These are phyloP conservation scores for Diphasiastrum complanatum DNA, from an alignment of 83 land plant genomes.

Conservation along the genomic window DNA sequence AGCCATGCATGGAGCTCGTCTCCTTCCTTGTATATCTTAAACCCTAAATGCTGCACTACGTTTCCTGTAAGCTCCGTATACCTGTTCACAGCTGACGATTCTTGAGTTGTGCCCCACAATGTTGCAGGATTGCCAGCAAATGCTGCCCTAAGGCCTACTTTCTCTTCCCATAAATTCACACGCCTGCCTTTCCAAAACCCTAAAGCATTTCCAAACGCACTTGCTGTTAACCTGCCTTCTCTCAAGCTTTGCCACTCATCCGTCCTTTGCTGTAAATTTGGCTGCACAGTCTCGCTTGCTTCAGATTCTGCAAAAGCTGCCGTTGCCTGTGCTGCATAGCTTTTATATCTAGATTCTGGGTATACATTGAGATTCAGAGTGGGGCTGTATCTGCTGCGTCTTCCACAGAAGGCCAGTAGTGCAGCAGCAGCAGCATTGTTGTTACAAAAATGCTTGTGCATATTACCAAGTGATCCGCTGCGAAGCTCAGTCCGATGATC, in stretches of 20 bases:
- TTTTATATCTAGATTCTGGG: no score
- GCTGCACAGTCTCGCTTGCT: no score
- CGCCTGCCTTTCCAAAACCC: constrained; percentile 71
- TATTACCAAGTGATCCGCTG: no score
- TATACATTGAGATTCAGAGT: no score
- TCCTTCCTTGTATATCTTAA: constrained; percentile 42
- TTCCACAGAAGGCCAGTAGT: no score
- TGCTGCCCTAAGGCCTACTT: constrained; percentile 37
- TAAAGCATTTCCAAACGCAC: constrained; percentile 66
- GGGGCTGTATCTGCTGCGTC: no score
- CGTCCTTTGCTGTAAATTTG: constrained; percentile 51
- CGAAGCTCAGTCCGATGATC: no score
- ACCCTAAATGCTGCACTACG: constrained; percentile 52
- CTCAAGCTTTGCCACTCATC: constrained; percentile 76
- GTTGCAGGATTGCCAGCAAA: constrained; percentile 42
- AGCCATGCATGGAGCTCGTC: constrained; percentile 49
- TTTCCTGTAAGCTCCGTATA: constrained; percentile 65
- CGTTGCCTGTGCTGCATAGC: no score
- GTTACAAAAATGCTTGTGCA: no score
- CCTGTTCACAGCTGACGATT: constrained; percentile 56
- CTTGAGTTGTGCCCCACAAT: constrained; percentile 59
- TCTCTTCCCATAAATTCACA: constrained; percentile 61
- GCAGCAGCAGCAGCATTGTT: no score
- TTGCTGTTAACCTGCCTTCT: constrained; percentile 60
- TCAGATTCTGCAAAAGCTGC: no score